These are phyloP conservation scores for Suillus subaureus DNA, from an alignment of 768 basidiomycete genomes.

Conservation along the genomic window DNA sequence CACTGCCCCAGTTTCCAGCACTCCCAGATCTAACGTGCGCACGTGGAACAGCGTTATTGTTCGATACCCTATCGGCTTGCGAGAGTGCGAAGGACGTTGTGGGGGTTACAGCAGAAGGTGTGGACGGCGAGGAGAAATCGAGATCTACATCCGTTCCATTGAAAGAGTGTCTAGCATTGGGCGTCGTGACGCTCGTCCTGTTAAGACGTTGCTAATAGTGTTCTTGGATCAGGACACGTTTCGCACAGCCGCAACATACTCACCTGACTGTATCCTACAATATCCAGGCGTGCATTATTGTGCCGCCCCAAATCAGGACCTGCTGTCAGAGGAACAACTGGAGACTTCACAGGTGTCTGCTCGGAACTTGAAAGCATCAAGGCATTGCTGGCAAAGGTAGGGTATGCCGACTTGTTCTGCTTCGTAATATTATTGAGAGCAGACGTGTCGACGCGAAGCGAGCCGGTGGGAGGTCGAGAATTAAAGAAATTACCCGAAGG, in stretches of 20 bases:
- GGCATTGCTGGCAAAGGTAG: conserved; percentile 52
- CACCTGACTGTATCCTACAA: conserved; percentile 74
- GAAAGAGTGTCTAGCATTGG: conserved; percentile 72
- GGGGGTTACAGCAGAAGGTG: conserved; percentile 49
- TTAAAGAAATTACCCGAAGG: conserved; percentile 49
- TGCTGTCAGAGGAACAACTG: conserved; percentile 74
- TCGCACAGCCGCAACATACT: conserved; percentile 15
- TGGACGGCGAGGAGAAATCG: conserved; percentile 58
- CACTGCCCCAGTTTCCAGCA: conserved; percentile 76
- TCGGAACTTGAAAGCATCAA: conserved; percentile 57
- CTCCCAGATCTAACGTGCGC: conserved; percentile 74
- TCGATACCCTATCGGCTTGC: conserved; percentile 39
- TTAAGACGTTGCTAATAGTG: conserved; percentile 44
- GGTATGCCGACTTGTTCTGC: conserved; percentile 88
- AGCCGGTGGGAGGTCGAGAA: conserved; percentile 66
- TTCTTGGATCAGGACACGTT: not conserved
- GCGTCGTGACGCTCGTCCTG: conserved; percentile 47
- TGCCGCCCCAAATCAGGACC: conserved; percentile 85
- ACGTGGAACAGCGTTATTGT: conserved; percentile 41
- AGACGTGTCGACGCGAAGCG: conserved; percentile 75
- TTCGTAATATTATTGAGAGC: conserved; percentile 57
- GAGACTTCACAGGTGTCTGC: conserved; percentile 63
- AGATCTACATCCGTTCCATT: conserved; percentile 69
- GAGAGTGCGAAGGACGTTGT: conserved; percentile 40
- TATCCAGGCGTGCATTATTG: conserved; percentile 68